phyloP scores from a whole-genome alignment of 768 basidiomycete genomes.

The Filobasidium floriforme region DNA sequence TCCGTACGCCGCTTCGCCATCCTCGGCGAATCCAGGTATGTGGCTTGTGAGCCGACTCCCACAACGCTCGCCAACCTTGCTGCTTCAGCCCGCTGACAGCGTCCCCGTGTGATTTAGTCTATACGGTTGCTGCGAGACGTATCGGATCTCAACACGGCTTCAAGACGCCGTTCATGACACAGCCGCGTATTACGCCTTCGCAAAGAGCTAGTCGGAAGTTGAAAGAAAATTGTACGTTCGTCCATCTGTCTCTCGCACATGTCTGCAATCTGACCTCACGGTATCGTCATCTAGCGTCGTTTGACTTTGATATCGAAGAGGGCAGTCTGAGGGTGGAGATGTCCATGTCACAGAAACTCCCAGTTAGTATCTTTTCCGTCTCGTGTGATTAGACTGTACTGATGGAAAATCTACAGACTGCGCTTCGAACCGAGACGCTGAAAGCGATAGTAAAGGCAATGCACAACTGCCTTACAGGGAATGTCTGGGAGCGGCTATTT shows the following conservation, averaged over 20 bases:
- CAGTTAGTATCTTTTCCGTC: background rate
- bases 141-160: conserved; percentile 14
- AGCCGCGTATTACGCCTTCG: background rate
- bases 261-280: background rate
- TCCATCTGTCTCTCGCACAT: background rate
- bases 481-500: conserved; percentile 1
- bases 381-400: background rate
- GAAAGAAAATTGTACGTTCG: conserved; percentile 8
- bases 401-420: background rate
- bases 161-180: conserved; percentile 16
- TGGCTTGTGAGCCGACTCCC: background rate
- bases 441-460: conserved; percentile 7
- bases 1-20: conserved; percentile 18
- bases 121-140: conserved; percentile 8
- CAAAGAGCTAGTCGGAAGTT: background rate
- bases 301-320: conserved; percentile 13
- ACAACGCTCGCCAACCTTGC: background rate
- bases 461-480: conserved; percentile 1
- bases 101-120: background rate
- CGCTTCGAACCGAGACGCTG: background rate
- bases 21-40: background rate
- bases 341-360: conserved; percentile 11
- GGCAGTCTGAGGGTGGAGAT: conserved; percentile 2
- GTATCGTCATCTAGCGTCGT: conserved; percentile 7
- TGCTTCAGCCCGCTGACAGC: too few relatives aligned